Base-by-base conservation (phyloP, 2,329 filamentous ascomycete species). In the Nemania serpens region DNA sequence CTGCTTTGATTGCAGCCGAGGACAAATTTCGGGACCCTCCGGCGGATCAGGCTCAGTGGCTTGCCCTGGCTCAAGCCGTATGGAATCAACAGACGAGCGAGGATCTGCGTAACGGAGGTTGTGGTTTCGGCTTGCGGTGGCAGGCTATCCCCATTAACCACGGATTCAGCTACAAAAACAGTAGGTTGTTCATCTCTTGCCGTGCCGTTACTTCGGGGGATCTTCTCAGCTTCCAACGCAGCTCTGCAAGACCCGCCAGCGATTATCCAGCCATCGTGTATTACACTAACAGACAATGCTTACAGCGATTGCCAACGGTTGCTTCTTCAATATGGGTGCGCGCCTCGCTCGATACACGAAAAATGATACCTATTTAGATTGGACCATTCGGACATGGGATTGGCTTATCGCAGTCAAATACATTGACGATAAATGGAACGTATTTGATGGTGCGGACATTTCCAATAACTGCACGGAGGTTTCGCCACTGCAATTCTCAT, bases 41-140 rank as follows among this genome's bases (percentile, higher is more conserved):
- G 0, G 58, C 74, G 0, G 77, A 75, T 9, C 64, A 81, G 51
- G 80, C 84, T 0, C 79, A 82, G 46, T 90, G 88, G 87, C 77
- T 89, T n/a, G 81, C 81, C 25, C 79, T 90, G 54, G 85, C 84
- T 1, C 84, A 87, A 66, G 85, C 83, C 2, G 85, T 88, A 0
- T 90, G 88, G 72, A 86, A 88, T 69, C 83, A 82, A 4, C 86
- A 89, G 69, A 81, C 81, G 1, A 68, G 71, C 10, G 69, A 74
- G 9, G 79, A 83, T 37, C 79, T 86, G 20, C 87, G 84, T 80
- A 83, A 89, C 66, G 66, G 72, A 0, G 79, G 79, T 0, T 90
- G 88, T 69, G 78, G 77, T 48, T 87, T 87, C 55, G 88, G 88
- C 4, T 70, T 91, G 64, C 81, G 83, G 63, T 90, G 88, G 88